Percentiles rank a stretch among this genome's conserved stretches.
phyloP scores from a whole-genome alignment of 140 eudicot species.

The Bidens hawaiensis region DNA sequence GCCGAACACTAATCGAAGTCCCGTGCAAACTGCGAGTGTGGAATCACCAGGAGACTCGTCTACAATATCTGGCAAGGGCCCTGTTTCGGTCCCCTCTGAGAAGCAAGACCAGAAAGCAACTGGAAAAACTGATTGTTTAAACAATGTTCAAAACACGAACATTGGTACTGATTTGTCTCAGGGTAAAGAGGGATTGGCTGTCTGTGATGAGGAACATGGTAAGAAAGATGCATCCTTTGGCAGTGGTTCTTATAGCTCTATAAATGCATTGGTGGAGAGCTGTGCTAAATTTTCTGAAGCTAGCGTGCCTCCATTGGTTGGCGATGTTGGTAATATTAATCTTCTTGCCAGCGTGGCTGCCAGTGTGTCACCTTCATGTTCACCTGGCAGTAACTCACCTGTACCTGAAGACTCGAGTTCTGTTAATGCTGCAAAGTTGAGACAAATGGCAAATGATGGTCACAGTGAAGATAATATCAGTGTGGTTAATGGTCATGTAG shows the following conservation, averaged over 20 bases:
- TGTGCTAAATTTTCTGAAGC: slow-evolving; percentile 66
- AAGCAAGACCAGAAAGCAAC: slow-evolving; percentile 37
- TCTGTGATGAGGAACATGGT: slow-evolving; percentile 38
- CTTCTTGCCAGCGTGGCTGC: slow-evolving; percentile 54
- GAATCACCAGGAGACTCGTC: slow-evolving; percentile 52
- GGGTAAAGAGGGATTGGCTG: slow-evolving; percentile 37
- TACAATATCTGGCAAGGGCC: slow-evolving; percentile 33
- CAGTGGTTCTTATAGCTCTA: no score
- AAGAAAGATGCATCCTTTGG: slow-evolving; percentile 26
- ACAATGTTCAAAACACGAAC: slow-evolving; percentile 11
- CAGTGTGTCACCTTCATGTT: slow-evolving; percentile 31
- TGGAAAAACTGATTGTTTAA: neutral
- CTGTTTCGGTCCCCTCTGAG: slow-evolving; percentile 35
- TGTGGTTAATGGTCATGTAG: slow-evolving; percentile 12
- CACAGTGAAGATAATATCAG: slow-evolving; percentile 16
- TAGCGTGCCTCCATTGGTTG: slow-evolving; percentile 36
- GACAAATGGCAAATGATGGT: slow-evolving; percentile 11
- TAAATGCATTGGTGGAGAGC: no score
- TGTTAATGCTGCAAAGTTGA: slow-evolving; percentile 16
- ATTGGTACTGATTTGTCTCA: slow-evolving; percentile 28
- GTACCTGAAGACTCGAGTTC: slow-evolving; percentile 25
- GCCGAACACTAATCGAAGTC: slow-evolving; percentile 48
- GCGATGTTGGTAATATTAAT: slow-evolving; percentile 51
- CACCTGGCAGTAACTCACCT: slow-evolving; percentile 25
- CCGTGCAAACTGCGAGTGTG: slow-evolving; percentile 38